Evolutionary conservation across 768 basidiomycete species (phyloP), one percentile per base, ranked within the genome.

Genomic region (Lactarius sanguifluus): DNA sequence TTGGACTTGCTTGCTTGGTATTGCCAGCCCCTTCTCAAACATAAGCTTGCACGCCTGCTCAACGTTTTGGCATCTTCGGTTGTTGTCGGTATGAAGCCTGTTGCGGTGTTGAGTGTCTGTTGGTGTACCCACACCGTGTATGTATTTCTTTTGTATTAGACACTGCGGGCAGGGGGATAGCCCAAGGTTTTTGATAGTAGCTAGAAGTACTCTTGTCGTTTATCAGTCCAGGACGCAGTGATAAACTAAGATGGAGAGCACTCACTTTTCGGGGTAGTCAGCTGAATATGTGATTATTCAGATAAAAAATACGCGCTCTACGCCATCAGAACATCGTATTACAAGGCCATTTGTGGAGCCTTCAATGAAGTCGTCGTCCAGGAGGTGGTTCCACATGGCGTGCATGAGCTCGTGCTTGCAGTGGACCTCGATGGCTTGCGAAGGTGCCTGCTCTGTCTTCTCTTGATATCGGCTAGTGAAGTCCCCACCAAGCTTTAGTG

Each of bases 241-340:
- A 38, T 38, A 38, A 38, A 38, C 36, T 38, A 38, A 38, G 36
- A 12, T 72, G 4, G 73, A 34, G 3, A 38, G 25, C 13, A 64
- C 68, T 40, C 32, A 76, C 75, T 75, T 73, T 32, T 74, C 73
- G 0, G 73, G 74, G 62, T 75, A 75, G 57, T 61, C 59, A 23
- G 59, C 59, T 25, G 59, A 71, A 54, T 76, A 75, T 10, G 65
- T 70, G 57, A 74, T 73, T 2, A 76, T 59, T 0, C 71, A 69
- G 3, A 68, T 69, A 57, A 63, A 76, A 1, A 76, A 23, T 1
- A 73, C 69, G 0, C 75, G 62, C 5, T n/a, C 40, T 7, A 74
- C 47, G 0, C 72, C 72, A 64, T 76, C 74, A 1, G 20, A 32
- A 40, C 73, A 76, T 1, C 68, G 18, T 45, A 43, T 43, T 20